Base-by-base conservation (phyloP, 2,329 filamentous ascomycete genomes). In the Corniculantispora saksenae region DNA sequence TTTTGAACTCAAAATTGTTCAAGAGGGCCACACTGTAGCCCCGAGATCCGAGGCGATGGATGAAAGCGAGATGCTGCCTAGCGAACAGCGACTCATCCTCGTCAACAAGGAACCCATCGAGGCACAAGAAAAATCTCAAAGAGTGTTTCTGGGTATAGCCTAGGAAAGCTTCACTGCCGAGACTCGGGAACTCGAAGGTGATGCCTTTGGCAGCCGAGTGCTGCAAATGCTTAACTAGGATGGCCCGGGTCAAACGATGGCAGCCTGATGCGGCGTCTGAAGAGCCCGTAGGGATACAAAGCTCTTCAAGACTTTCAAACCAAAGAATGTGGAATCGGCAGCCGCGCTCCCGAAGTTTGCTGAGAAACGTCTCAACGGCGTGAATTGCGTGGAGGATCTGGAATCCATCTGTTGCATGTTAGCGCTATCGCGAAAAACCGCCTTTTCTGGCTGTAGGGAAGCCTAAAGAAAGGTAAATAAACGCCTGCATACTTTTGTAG, bases 251-350 rank as follows among this genome's bases (percentile, higher is more conserved):
- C 10, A 93, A 80, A 1, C 84, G 78, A 54, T 66, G 62, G 1
- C 53, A 65, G 0, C 55, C 64, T 3, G 61, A 29, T 27, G 71
- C 63, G 5, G 68, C 64, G 2, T 68, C 53, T 4, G 45, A 64
- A 3, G 23, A 51, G 21, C 32, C 8, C 1, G 40, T 23, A 5
- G 89, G 87, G 17, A 89, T 75, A 70, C 86, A 90, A 13, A 88
- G 77, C 6, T 79, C 72, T 68, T 82, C 76, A 63, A 88, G 80
- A 63, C 79, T 77, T 29, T 86, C 80, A 71, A 93, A 91, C 78
- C 92, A 94, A 19, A 88, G 78, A 67, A 93, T 75, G 67, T 92
- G 84, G 70, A 93, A 93, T 64, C 88, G 86, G 74, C 90, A 92
- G 61, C 88, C 87, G 58, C 89, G 82, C 63, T 83, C 82, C 50